A percentile compares a stretch with the other conserved stretches of the same genome.
phyloP scores from a whole-genome alignment of 371 early-diverging fungal species.

The Mycotypha africana region DNA sequence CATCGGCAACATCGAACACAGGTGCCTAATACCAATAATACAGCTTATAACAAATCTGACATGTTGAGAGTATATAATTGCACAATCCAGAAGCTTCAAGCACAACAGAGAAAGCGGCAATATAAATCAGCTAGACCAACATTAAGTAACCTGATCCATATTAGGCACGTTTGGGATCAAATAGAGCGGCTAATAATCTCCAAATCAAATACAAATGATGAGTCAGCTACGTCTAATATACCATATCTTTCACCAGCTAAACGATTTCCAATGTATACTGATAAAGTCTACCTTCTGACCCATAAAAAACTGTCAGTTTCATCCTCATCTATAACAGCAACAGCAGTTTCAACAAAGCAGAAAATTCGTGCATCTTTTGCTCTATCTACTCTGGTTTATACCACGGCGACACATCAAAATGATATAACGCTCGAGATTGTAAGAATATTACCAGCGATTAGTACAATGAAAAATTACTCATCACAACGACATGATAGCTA shows the following conservation, averaged over 20 bases:
- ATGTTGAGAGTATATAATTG: conserved; percentile 2
- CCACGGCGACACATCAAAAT: background rate
- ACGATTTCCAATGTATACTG: conserved; percentile 13
- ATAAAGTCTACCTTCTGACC: conserved; percentile 5
- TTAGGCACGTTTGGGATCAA: conserved; percentile 13
- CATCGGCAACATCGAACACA: background rate
- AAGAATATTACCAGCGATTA: background rate
- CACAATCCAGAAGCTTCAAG: conserved; percentile 11
- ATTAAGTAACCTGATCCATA: conserved; percentile 12
- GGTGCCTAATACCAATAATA: background rate
- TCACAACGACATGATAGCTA: no score
- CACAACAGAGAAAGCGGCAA: background rate
- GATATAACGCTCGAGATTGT: background rate
- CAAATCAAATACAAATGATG: conserved; percentile 3
- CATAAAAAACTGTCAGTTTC: conserved; percentile 9
- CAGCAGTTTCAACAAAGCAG: no score
- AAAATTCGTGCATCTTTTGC: no score
- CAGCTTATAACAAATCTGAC: background rate
- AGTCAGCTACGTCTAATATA: background rate
- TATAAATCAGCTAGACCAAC: background rate
- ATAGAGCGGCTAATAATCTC: conserved; percentile 3
- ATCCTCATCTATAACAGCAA: no score
- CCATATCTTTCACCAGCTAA: conserved; percentile 6
- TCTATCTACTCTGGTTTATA: conserved; percentile 14
- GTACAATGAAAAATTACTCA: background rate